Percentiles rank a stretch among this genome's conserved stretches.
Conservation (phyloP, 1,139 yeast genomes). For the Pichia terricola region DNA sequence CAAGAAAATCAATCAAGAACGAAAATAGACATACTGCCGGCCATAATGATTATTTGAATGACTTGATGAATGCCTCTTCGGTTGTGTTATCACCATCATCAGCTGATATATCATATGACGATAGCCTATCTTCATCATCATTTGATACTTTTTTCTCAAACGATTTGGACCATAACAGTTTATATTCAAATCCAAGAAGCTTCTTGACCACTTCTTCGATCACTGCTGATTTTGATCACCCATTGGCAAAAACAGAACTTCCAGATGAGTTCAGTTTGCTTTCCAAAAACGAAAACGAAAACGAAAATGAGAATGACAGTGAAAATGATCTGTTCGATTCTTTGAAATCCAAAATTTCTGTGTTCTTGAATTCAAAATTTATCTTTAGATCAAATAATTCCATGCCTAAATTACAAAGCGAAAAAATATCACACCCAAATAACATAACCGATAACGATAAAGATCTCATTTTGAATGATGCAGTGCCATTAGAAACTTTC, state of each 20-base stretch:
- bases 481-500: constrained; percentile 10
- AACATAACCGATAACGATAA: neutral
- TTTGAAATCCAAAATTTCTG: no score
- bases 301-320: neutral
- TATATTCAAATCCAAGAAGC: no score
- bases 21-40: no score
- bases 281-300: neutral
- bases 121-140: no score
- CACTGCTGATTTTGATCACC: neutral
- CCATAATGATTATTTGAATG: neutral
- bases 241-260: neutral
- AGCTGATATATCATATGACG: no score
- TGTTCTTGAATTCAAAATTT: no score
- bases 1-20: neutral
- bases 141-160: no score
- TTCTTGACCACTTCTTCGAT: no score
- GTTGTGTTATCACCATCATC: no score
- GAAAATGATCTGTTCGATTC: neutral
- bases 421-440: neutral
- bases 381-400: neutral
- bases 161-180: no score
- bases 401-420: neutral
- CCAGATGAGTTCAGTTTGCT: neutral
- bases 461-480: constrained; percentile 2
- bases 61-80: neutral